Conservation (phyloP, 345 rosid genomes). For the Salix udensis region DNA sequence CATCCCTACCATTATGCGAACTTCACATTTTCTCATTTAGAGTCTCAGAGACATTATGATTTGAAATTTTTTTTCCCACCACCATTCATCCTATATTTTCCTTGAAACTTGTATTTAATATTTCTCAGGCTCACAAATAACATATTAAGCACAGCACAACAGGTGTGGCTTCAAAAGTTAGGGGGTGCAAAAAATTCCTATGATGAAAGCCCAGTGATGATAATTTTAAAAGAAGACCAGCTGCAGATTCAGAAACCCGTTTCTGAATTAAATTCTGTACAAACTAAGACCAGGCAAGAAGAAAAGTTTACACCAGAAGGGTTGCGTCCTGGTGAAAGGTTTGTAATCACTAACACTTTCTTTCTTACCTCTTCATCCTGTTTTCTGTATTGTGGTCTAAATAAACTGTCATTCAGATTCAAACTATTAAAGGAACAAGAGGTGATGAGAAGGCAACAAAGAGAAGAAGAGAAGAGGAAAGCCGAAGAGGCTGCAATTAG, state of each 20-base stretch:
- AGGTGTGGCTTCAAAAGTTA: slow-evolving; percentile 89
- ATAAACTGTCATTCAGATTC: slow-evolving; percentile 49
- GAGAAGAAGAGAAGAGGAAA: slow-evolving; percentile 57
- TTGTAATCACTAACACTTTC: not conserved
- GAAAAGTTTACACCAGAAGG: slow-evolving; percentile 53
- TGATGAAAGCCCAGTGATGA: slow-evolving; percentile 40
- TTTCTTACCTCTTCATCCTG: not conserved
- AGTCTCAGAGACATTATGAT: not conserved
- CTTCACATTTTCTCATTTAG: not conserved
- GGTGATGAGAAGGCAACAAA: slow-evolving; percentile 56
- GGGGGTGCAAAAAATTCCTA: slow-evolving; percentile 68
- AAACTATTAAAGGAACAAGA: slow-evolving; percentile 78
- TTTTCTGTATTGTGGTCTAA: slow-evolving; percentile 5
- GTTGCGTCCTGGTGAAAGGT: slow-evolving; percentile 76
- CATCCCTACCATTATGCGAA: slow-evolving; percentile 7
- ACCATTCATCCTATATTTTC: slow-evolving; percentile 1
- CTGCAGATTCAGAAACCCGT: slow-evolving; percentile 37
- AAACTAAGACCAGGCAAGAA: slow-evolving; percentile 26
- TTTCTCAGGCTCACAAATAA: slow-evolving; percentile 82
- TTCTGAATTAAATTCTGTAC: slow-evolving; percentile 32
- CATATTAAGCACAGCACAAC: slow-evolving; percentile 80
- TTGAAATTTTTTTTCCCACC: slow-evolving; percentile 1
- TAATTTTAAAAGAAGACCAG: slow-evolving; percentile 41
- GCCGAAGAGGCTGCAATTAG: slow-evolving; percentile 39
- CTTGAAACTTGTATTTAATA: slow-evolving; percentile 9